A percentile compares a stretch with the other conserved stretches of the same genome.
These are phyloP conservation scores for Imleria badia DNA, from an alignment of 768 basidiomycete genomes.

Conservation along the genomic window DNA sequence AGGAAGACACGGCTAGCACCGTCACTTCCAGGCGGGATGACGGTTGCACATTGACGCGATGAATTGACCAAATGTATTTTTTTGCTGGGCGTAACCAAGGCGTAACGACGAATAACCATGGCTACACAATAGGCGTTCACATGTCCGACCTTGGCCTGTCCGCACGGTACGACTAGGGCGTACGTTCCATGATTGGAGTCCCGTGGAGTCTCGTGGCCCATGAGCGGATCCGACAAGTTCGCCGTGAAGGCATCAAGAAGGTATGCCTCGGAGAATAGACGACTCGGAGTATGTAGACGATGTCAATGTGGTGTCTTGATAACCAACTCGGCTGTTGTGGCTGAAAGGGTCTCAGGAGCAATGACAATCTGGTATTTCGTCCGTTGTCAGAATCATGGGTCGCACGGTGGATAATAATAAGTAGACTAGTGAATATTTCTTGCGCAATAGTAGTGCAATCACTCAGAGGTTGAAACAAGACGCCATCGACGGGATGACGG, in stretches of 20 bases:
- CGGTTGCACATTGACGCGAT: background rate
- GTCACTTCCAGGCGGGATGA: background rate
- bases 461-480: background rate
- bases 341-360: background rate
- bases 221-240: background rate
- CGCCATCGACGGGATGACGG: background rate
- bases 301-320: background rate
- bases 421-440: background rate
- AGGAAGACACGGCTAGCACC: background rate
- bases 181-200: background rate
- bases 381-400: constrained; percentile 13
- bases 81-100: constrained; percentile 3
- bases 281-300: background rate
- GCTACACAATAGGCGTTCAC: constrained; percentile 9
- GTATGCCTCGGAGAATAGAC: background rate
- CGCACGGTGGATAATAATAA: constrained; percentile 9
- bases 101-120: constrained; percentile 21
- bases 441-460: background rate
- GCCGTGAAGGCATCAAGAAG: background rate
- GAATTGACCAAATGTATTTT: background rate
- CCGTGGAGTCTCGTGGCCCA: background rate
- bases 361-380: constrained; percentile 4
- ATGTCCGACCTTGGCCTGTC: background rate
- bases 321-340: background rate
- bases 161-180: background rate